These are phyloP conservation scores for Plasmodium vinckei DNA, from an alignment of 169 alveolate genomes.

Conservation along the genomic window DNA sequence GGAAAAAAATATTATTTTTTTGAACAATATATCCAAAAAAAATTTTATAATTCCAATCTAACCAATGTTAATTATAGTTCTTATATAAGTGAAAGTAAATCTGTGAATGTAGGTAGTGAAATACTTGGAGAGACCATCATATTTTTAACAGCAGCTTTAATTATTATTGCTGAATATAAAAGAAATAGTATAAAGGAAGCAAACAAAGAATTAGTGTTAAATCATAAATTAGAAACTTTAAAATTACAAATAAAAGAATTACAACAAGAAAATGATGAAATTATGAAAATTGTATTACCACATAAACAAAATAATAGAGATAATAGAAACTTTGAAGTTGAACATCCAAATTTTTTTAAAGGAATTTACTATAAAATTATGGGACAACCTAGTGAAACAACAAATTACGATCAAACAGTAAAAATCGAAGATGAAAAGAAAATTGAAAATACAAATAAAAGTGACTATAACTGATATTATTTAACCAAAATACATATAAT, in stretches of 20 bases:
- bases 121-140: conserved; percentile 82
- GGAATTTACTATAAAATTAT: conserved; percentile 43
- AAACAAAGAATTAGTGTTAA: conserved; percentile 80
- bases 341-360: conserved; percentile 57
- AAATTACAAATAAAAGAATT: conserved; percentile 76
- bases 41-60: conserved; percentile 79
- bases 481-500: too few species aligned
- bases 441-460: background rate
- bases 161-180: conserved; percentile 83
- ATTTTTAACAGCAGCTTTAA: conserved; percentile 81
- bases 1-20: conserved; percentile 85
- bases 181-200: conserved; percentile 83
- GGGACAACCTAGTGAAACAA: conserved; percentile 1
- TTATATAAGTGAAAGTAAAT: conserved; percentile 80
- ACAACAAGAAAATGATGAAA: conserved; percentile 77
- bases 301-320: conserved; percentile 55
- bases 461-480: too few species aligned
- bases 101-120: conserved; percentile 87
- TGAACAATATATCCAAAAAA: conserved; percentile 82
- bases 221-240: conserved; percentile 77
- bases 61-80: conserved; percentile 79
- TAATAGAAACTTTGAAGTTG: conserved; percentile 50
- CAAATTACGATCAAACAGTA: background rate
- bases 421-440: background rate
- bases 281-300: conserved; percentile 79